Base-by-base conservation (phyloP, 129 eudicot genomes). In the Flaveria robusta region DNA sequence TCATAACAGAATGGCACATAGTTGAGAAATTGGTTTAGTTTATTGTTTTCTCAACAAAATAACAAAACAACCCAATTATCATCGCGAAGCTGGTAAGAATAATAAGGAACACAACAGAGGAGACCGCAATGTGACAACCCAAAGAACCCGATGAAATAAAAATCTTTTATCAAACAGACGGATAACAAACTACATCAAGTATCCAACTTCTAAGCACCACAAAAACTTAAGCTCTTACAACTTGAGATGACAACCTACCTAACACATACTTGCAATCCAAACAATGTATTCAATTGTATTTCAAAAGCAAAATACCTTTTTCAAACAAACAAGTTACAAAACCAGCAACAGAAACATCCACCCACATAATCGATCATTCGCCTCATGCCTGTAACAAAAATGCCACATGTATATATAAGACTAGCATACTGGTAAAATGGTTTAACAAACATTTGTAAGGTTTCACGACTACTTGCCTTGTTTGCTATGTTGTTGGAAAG, bases 401-500 rank as follows among this genome's bases (percentile, higher is more conserved):
- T 26, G 12, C 3, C 47, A 66, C 43, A 9, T 16, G 12, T 3
- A n/a, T 16, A 7, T 71, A 29, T n/a, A 47, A 12, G 6, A 10
- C 11, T 23, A 58, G 22, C 64, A 58, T 12, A 58, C 16, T 69
- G 29, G 15, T 41, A 46, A 19, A 46, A 72, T 72, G 19, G 12
- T 19, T 20, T 1, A 42, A 43, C 55, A n/a, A 64, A 29, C 70
- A 24, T 13, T 60, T 24, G 12, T 26, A 2, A 56, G 31, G 31
- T 23, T 15, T 22, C 34, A 58, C 9, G 9, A 55, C 27, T 19
- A 63, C 68, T 63, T 63, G 45, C 99, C 99, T 86, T 95, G 92
- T 81, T 95, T 45, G 99, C 97, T 86, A 95, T 95, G 87, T 95
- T 95, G 96, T 88, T 95, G 70, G 99, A 95, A 37, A 95, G 96